Conservation (phyloP, 1,284 basidiomycete genomes). For the Trametes sp. region DNA sequence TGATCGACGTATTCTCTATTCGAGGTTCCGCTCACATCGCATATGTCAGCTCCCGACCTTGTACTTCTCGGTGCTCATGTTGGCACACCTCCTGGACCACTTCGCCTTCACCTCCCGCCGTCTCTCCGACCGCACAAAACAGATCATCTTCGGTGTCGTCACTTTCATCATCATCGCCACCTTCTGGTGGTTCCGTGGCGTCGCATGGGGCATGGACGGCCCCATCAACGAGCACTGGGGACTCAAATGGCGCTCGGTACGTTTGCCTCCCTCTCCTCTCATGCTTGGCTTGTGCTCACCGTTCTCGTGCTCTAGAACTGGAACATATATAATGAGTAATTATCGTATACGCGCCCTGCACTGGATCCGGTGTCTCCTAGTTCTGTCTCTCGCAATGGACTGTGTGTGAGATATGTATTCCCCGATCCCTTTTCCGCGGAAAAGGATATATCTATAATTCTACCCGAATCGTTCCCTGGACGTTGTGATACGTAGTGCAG, state of each 20-base stretch:
- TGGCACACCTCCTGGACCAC: slow-evolving; percentile 91
- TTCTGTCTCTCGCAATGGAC: slow-evolving; percentile 23
- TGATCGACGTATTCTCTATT: not conserved
- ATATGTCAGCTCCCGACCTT: slow-evolving; percentile 83
- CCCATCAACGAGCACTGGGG: slow-evolving; percentile 84
- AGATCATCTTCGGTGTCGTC: slow-evolving; percentile 72
- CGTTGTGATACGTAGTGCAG: not conserved
- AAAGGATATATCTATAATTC: slow-evolving; percentile 11
- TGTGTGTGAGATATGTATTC: slow-evolving; percentile 25
- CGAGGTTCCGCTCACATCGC: slow-evolving; percentile 1
- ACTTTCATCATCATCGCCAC: slow-evolving; percentile 70
- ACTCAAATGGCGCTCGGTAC: slow-evolving; percentile 81
- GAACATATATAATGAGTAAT: slow-evolving; percentile 50
- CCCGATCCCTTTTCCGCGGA: slow-evolving; percentile 9
- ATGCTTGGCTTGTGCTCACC: too few relatives aligned
- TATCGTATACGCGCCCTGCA: slow-evolving; percentile 27
- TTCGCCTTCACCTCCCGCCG: slow-evolving; percentile 84
- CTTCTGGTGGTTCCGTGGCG: slow-evolving; percentile 95
- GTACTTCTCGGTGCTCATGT: slow-evolving; percentile 95
- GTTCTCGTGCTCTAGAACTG: too few relatives aligned
- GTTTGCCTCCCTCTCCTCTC: slow-evolving; percentile 35
- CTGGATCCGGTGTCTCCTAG: slow-evolving; percentile 21
- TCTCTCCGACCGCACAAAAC: slow-evolving; percentile 70
- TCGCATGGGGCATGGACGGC: slow-evolving; percentile 91
- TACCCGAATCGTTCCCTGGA: not conserved